Conservation (phyloP, 2,329 filamentous ascomycete genomes). For the Penicillium sp. region DNA sequence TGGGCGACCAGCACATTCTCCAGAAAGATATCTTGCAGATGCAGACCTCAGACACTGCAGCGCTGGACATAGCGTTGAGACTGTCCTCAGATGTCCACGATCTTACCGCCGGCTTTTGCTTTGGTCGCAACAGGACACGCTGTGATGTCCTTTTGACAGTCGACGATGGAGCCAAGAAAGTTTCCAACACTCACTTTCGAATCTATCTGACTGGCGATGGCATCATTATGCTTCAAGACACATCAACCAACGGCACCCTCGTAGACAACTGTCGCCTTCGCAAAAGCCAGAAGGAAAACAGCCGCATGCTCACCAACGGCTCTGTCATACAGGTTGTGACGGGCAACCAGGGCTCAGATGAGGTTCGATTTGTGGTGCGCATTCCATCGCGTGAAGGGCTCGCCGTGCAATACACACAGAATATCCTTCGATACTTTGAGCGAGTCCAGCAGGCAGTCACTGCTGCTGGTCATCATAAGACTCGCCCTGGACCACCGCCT, state of each 20-base stretch:
- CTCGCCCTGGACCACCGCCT: conserved; percentile 25
- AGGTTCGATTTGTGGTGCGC: conserved; percentile 78
- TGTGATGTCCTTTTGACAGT: conserved; percentile 71
- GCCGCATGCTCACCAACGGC: conserved; percentile 66
- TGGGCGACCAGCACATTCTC: conserved; percentile 58
- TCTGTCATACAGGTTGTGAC: conserved; percentile 66
- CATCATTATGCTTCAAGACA: conserved; percentile 85
- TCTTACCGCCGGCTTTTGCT: conserved; percentile 69
- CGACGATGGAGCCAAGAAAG: conserved; percentile 63
- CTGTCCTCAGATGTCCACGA: conserved; percentile 70
- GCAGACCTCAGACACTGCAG: conserved; percentile 32
- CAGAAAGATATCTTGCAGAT: conserved; percentile 46
- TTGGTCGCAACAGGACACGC: conserved; percentile 68
- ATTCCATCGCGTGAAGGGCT: conserved; percentile 72
- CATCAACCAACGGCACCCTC: conserved; percentile 91
- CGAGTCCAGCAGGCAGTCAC: conserved; percentile 27
- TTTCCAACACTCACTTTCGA: conserved; percentile 95
- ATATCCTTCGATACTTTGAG: conserved; percentile 64
- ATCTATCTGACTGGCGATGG: conserved; percentile 86
- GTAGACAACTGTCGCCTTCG: conserved; percentile 70
- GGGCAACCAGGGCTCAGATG: conserved; percentile 47
- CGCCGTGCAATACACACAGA: conserved; percentile 61
- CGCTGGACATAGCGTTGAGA: conserved; percentile 68
- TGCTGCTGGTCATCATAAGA: conserved; percentile 20
- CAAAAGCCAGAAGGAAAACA: conserved; percentile 47